Evolutionary conservation across 2,329 filamentous ascomycete species (phyloP).

Genomic region (Fusarium sp.): DNA sequence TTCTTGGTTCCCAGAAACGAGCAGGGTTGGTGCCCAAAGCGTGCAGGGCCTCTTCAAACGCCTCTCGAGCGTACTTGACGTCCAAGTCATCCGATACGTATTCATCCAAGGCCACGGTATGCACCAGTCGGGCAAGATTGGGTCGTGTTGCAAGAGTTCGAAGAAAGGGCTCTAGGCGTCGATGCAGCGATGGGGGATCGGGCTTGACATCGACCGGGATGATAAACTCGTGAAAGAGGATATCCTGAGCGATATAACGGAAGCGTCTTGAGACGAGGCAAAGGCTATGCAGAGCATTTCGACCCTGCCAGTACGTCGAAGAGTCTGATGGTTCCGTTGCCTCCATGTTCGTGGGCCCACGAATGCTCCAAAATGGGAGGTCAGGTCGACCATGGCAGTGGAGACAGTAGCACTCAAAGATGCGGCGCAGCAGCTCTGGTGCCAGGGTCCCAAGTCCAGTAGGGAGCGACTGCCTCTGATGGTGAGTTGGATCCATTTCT

Average conservation of each 20-base stretch:
- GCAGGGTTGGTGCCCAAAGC: background rate
- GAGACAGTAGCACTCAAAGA: background rate
- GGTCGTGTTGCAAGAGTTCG: background rate
- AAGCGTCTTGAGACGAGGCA: background rate
- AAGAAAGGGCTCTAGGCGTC: background rate
- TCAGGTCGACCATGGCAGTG: background rate
- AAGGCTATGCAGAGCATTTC: background rate
- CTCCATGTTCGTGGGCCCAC: background rate
- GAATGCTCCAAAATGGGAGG: background rate
- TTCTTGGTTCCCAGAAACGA: background rate
- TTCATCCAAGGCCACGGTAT: background rate
- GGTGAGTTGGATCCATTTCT: background rate
- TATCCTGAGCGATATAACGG: background rate
- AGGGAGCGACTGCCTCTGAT: background rate
- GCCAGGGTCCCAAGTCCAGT: background rate
- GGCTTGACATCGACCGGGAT: background rate
- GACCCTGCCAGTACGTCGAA: background rate
- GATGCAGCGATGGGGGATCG: too few relatives aligned
- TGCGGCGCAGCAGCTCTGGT: background rate
- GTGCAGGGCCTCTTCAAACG: background rate
- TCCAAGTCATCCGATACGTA: background rate
- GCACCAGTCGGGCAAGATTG: background rate
- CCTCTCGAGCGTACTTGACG: background rate
- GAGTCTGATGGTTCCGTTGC: background rate
- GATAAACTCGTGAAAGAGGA: background rate